Percentiles rank a stretch among this genome's conserved stretches.
Evolutionary conservation across 345 rosid genomes (phyloP).

Genomic region (Hibiscus trionum): DNA sequence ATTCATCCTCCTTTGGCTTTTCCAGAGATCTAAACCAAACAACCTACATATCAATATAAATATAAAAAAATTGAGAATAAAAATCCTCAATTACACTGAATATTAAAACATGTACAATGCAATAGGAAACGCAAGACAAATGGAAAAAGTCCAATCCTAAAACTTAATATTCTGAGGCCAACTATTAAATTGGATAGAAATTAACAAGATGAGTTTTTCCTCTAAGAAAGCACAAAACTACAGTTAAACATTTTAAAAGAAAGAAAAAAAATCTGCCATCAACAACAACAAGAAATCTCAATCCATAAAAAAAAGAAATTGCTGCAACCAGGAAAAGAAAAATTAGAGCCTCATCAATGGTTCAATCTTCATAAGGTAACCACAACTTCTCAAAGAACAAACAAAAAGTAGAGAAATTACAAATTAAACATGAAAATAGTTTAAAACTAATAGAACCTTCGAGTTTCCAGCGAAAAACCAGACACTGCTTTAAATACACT

Average conservation of each 20-base stretch:
- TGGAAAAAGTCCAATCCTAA: not conserved
- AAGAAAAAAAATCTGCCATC: not conserved
- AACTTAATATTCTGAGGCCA: too few species aligned
- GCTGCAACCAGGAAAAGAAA: not conserved
- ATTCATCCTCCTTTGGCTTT: slow-evolving; percentile 67
- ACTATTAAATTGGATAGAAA: not conserved
- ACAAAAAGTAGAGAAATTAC: not conserved
- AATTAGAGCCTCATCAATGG: not conserved
- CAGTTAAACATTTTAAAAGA: not conserved
- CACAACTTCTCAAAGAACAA: not conserved
- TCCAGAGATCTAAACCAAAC: slow-evolving; percentile 63
- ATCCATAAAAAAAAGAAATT: not conserved
- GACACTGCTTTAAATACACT: not conserved
- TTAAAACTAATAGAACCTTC: not conserved
- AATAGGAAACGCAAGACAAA: not conserved
- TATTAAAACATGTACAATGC: not conserved
- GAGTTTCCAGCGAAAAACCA: not conserved
- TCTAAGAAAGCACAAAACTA: not conserved
- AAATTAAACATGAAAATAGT: not conserved
- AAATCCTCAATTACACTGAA: not conserved
- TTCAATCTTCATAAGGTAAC: not conserved
- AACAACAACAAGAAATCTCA: not conserved
- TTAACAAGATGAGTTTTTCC: not conserved
- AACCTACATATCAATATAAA: slow-evolving; percentile 24
- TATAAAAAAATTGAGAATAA: not conserved